Evolutionary conservation across 768 basidiomycete genomes (phyloP).

Genomic region (Panellus pusillus): DNA sequence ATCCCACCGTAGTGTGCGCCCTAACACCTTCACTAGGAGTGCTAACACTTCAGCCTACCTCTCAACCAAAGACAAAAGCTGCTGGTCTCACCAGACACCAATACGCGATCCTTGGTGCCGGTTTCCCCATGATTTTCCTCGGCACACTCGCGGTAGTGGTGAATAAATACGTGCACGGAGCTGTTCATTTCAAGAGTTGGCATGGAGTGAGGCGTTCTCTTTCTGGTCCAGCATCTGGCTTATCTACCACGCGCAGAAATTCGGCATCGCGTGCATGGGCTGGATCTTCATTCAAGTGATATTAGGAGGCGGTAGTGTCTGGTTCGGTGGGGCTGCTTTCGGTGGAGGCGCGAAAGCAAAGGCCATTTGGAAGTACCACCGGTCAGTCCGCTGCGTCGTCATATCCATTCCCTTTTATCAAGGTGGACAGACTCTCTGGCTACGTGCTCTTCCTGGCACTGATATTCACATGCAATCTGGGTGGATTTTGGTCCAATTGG

Average conservation of each 20-base stretch:
- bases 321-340: conserved; percentile 68
- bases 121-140: conserved; percentile 54
- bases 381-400: conserved; percentile 38
- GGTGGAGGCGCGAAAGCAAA: conserved; percentile 75
- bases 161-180: conserved; percentile 54
- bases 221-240: neutral
- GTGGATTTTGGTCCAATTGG: conserved; percentile 72
- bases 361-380: conserved; percentile 80
- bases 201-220: conserved; percentile 56
- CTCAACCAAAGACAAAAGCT: conserved; percentile 61
- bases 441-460: conserved; percentile 66
- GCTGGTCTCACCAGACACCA: conserved; percentile 74
- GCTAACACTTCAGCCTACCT: conserved; percentile 73
- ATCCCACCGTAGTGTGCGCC: conserved; percentile 6
- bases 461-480: conserved; percentile 64
- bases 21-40: conserved; percentile 47
- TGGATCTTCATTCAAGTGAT: conserved; percentile 64
- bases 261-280: conserved; percentile 60
- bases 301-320: conserved; percentile 75
- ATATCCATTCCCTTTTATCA: neutral
- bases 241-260: conserved; percentile 38
- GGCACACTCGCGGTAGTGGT: conserved; percentile 64
- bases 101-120: conserved; percentile 52
- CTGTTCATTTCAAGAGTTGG: conserved; percentile 69
- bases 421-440: conserved; percentile 58